Evolutionary conservation across 257 asterid species (phyloP).

Genomic region (Eustoma russellianum): DNA sequence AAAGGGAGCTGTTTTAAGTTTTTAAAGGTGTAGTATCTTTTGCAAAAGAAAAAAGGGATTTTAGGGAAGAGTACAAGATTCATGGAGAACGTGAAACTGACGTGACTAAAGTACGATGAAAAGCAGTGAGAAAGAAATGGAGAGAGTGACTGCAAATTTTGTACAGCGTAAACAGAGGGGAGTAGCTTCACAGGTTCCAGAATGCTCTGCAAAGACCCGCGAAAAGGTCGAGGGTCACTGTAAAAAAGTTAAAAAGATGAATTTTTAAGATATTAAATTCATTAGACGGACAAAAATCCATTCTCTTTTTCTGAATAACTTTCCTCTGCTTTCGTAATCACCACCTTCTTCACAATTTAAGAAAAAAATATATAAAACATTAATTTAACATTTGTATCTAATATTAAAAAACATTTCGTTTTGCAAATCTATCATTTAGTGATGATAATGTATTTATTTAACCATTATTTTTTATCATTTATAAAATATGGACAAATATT

Average conservation of each 20-base stretch:
- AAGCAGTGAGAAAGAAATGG: slow-evolving; percentile 10
- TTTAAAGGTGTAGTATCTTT: too few species aligned
- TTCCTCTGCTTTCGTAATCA: slow-evolving; percentile 13
- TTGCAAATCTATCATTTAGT: too few species aligned
- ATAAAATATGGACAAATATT: too few species aligned
- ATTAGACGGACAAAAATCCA: too few species aligned
- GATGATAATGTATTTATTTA: too few species aligned
- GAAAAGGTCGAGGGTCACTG: slow-evolving; percentile 92
- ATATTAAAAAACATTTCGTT: too few species aligned
- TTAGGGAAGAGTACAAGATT: not conserved
- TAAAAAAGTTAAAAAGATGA: slow-evolving; percentile 25
- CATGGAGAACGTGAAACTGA: slow-evolving; percentile 27
- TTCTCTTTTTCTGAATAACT: not conserved
- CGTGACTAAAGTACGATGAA: slow-evolving; percentile 35
- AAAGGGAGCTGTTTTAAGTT: too few species aligned
- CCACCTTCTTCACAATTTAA: slow-evolving; percentile 2
- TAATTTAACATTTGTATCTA: too few species aligned
- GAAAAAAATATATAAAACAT: too few species aligned
- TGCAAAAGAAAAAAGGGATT: not conserved
- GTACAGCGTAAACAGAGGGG: not conserved
- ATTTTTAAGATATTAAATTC: too few species aligned
- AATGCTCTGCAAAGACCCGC: slow-evolving; percentile 49
- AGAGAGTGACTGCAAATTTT: too few species aligned
- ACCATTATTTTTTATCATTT: too few species aligned
- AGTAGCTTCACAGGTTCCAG: slow-evolving; percentile 10